Conservation (phyloP, 2,329 filamentous ascomycete genomes). For the Beauveria sp. region DNA sequence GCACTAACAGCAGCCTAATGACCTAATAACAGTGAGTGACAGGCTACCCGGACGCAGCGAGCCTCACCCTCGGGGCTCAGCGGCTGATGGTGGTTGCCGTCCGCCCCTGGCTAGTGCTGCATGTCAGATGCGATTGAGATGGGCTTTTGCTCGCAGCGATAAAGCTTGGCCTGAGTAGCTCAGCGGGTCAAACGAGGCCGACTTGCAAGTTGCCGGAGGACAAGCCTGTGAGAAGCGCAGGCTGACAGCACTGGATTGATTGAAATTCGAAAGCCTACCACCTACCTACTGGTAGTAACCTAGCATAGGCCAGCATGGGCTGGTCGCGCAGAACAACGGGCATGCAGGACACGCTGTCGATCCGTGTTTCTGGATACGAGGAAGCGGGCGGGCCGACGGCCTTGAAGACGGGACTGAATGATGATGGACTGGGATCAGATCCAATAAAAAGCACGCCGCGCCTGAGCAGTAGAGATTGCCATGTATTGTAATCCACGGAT, state of each 20-base stretch:
- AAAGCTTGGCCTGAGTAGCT: not conserved
- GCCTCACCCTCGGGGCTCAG: not conserved
- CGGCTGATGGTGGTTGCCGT: not conserved
- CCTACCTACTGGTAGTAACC: too few species aligned
- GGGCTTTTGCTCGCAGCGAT: not conserved
- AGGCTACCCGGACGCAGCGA: not conserved
- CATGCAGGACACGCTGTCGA: not conserved
- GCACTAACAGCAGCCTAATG: too few species aligned
- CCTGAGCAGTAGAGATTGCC: not conserved
- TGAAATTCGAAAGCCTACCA: too few species aligned
- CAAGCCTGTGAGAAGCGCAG: too few species aligned
- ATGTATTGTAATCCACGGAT: not conserved
- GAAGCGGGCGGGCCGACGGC: not conserved
- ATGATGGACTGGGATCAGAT: not conserved
- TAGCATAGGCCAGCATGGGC: not conserved
- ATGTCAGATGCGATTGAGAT: conserved; percentile 1
- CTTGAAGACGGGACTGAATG: not conserved
- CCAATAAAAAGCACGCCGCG: not conserved
- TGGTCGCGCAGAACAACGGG: not conserved
- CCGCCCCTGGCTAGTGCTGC: not conserved
- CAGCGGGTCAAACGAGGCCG: not conserved
- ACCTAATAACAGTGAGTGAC: too few species aligned
- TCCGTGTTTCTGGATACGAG: conserved; percentile 4
- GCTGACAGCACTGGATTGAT: not conserved
- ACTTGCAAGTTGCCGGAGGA: not conserved